These are phyloP conservation scores for Mariannaea elegans DNA, from an alignment of 2,329 filamentous ascomycete genomes.

Conservation along the genomic window DNA sequence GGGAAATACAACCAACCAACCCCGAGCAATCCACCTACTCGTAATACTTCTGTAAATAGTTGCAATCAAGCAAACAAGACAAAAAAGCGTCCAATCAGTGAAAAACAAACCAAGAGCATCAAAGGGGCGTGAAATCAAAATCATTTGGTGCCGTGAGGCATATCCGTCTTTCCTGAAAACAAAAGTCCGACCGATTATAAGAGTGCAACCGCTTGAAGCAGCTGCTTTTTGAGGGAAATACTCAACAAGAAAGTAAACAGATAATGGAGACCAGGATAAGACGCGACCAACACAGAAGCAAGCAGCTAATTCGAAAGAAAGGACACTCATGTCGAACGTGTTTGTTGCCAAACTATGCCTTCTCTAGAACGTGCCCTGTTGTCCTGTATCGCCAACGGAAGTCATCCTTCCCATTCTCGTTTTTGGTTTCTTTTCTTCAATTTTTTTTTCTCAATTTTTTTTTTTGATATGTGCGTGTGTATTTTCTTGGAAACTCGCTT, in stretches of 20 bases:
- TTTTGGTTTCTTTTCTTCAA: constrained; percentile 20
- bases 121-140: constrained; percentile 35
- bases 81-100: constrained; percentile 15
- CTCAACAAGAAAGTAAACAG: constrained; percentile 23
- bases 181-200: constrained; percentile 41
- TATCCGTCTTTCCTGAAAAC: constrained; percentile 48
- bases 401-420: constrained; percentile 23
- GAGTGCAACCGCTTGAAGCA: constrained; percentile 24
- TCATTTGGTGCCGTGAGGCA: constrained; percentile 50
- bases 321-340: constrained; percentile 30
- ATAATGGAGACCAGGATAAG: constrained; percentile 6
- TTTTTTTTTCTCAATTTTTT: constrained; percentile 12
- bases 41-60: constrained; percentile 11
- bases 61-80: constrained; percentile 6
- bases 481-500: constrained; percentile 18
- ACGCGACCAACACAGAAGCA: constrained; percentile 21
- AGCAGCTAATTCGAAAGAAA: constrained; percentile 21
- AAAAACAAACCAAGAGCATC: constrained; percentile 29
- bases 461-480: too few species aligned
- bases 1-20: constrained; percentile 1
- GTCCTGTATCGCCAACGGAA: constrained; percentile 32
- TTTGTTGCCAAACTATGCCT: constrained; percentile 46
- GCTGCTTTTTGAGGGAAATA: constrained; percentile 30
- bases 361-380: constrained; percentile 36
- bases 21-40: neutral